A percentile compares a stretch with the other conserved stretches of the same genome.
Evolutionary conservation across 1,284 basidiomycete species (phyloP).

Genomic region (Trametes versicolor): DNA sequence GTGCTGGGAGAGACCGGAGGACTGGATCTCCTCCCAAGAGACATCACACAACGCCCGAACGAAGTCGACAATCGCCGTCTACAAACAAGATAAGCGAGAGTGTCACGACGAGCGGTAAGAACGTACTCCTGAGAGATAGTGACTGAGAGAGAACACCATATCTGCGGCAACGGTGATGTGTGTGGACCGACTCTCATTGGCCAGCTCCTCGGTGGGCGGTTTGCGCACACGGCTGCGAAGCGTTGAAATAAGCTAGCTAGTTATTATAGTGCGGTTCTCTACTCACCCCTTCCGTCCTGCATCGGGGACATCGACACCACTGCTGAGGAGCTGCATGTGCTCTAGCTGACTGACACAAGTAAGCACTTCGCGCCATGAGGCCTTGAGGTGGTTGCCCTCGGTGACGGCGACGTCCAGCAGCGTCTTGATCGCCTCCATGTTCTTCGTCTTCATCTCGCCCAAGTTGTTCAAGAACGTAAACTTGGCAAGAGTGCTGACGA

Average conservation of each 20-base stretch:
- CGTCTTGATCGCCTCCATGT: conserved; percentile 97
- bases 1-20: conserved; percentile 91
- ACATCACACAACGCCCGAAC: conserved; percentile 96
- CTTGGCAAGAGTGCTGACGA: conserved; percentile 96
- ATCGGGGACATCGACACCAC: conserved; percentile 87
- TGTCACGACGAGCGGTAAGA: conserved; percentile 15
- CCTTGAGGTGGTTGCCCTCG: conserved; percentile 94
- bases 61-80: conserved; percentile 99
- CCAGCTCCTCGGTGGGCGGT: conserved; percentile 91
- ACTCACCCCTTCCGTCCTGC: conserved; percentile 78
- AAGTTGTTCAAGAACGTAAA: conserved; percentile 97
- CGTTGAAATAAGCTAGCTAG: conserved; percentile 9
- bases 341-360: conserved; percentile 97
- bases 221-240: conserved; percentile 64
- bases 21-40: conserved; percentile 99
- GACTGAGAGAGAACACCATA: conserved; percentile 98
- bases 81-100: conserved; percentile 15
- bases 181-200: conserved; percentile 95
- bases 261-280: not conserved
- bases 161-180: conserved; percentile 99
- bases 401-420: conserved; percentile 92
- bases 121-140: conserved; percentile 92
- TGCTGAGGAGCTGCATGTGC: conserved; percentile 95
- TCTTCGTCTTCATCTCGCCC: conserved; percentile 98
- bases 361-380: conserved; percentile 95